Evolutionary conservation across 2,329 filamentous ascomycete genomes (phyloP).

Genomic region (Sclerotinia subarctica): DNA sequence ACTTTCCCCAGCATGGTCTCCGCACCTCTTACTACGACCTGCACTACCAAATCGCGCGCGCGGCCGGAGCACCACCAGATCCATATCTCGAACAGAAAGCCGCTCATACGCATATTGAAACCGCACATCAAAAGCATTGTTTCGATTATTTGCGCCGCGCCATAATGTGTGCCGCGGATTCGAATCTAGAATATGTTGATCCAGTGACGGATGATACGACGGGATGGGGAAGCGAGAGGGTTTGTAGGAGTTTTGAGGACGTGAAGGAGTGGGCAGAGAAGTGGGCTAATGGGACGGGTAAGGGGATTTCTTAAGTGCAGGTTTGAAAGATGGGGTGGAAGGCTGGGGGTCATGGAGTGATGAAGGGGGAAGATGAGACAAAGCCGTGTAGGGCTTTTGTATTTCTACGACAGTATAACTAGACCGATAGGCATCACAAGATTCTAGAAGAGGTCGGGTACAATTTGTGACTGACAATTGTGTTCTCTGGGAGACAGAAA

Average conservation of each 20-base stretch:
- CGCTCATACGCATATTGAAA: slow-evolving; percentile 1
- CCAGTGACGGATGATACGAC: slow-evolving; percentile 17
- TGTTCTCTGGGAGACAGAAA: neutral
- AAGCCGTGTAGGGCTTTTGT: neutral
- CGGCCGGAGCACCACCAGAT: neutral
- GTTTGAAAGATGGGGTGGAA: too few relatives aligned
- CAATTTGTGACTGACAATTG: neutral
- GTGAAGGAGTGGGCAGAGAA: slow-evolving; percentile 22
- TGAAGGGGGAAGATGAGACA: neutral
- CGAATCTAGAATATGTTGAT: slow-evolving; percentile 22
- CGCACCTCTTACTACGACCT: slow-evolving; percentile 9
- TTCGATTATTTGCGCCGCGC: slow-evolving; percentile 26
- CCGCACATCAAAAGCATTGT: slow-evolving; percentile 22
- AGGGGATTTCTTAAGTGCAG: slow-evolving; percentile 1
- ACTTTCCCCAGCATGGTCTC: slow-evolving; percentile 4
- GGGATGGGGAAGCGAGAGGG: slow-evolving; percentile 24
- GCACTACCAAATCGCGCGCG: neutral
- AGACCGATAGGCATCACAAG: neutral
- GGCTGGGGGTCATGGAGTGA: neutral
- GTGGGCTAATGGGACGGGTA: slow-evolving; percentile 12
- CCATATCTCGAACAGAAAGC: slow-evolving; percentile 10
- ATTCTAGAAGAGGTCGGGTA: neutral
- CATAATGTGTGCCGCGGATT: slow-evolving; percentile 26
- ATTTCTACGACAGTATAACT: neutral
- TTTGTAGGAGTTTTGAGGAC: slow-evolving; percentile 25